Conservation (phyloP, 805 yeast genomes). For the Cephaloascus albidus region DNA sequence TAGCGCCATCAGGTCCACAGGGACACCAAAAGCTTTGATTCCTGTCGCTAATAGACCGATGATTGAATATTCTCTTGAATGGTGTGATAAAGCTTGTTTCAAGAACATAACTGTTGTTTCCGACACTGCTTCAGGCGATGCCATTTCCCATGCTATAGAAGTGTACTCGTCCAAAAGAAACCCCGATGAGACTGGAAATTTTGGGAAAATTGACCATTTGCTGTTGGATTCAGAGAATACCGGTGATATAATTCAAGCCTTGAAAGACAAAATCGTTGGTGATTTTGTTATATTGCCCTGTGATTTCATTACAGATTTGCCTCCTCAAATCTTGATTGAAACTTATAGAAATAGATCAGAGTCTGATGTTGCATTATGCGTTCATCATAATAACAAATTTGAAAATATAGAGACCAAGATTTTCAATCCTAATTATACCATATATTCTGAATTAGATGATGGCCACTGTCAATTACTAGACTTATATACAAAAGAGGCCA, state of each 20-base stretch:
- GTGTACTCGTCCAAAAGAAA: constrained; percentile 33
- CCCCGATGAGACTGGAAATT: constrained; percentile 10
- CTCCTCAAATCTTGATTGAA: constrained; percentile 82
- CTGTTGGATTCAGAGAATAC: constrained; percentile 41
- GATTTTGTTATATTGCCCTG: constrained; percentile 85
- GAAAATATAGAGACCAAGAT: constrained; percentile 75
- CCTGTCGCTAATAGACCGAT: constrained; percentile 89
- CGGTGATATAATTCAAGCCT: constrained; percentile 52
- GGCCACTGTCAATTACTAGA: constrained; percentile 54
- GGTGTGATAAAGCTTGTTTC: constrained; percentile 88
- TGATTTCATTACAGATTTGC: constrained; percentile 87
- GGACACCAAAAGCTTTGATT: constrained; percentile 73
- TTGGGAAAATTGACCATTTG: constrained; percentile 28
- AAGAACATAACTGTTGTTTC: constrained; percentile 57
- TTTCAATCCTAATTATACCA: constrained; percentile 57
- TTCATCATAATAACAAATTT: constrained; percentile 65
- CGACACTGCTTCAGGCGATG: constrained; percentile 34
- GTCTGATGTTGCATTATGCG: constrained; percentile 61
- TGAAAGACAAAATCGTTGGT: constrained; percentile 27
- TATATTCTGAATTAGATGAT: constrained; percentile 40
- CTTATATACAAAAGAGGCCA: constrained; percentile 56
- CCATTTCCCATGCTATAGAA: constrained; percentile 39
- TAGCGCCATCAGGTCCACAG: constrained; percentile 49
- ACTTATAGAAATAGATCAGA: constrained; percentile 68
- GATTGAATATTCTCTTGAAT: constrained; percentile 78